Conservation (phyloP, 106 monocot genomes). For the Acorus gramineus region DNA sequence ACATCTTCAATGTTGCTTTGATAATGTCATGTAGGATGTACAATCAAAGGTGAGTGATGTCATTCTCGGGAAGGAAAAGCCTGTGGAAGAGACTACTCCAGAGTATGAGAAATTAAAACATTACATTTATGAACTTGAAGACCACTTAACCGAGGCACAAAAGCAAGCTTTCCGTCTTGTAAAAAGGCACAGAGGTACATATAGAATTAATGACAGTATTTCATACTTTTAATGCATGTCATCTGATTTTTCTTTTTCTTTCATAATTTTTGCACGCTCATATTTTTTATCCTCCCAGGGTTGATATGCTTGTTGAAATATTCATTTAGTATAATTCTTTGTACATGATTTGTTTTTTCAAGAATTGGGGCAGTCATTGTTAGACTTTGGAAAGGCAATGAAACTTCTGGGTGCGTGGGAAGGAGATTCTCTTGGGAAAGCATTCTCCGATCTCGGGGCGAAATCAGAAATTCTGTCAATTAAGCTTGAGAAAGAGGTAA, state of each 20-base stretch:
- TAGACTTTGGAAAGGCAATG: conserved; percentile 94
- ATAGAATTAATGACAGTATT: background rate
- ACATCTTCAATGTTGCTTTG: conserved; percentile 1
- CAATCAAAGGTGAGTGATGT: conserved; percentile 97
- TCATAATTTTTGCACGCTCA: too few relatives aligned
- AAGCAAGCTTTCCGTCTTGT: conserved; percentile 96
- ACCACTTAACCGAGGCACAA: conserved; percentile 87
- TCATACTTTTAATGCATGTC: background rate
- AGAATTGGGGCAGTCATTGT: conserved; percentile 88
- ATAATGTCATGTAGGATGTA: conserved; percentile 55
- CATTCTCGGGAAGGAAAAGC: conserved; percentile 96
- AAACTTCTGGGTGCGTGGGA: conserved; percentile 89
- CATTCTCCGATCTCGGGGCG: conserved; percentile 78
- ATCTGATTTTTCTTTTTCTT: background rate
- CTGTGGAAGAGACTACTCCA: conserved; percentile 81
- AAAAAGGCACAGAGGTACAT: conserved; percentile 79
- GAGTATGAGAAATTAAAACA: conserved; percentile 94
- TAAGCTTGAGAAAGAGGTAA: conserved; percentile 89
- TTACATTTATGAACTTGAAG: conserved; percentile 87
- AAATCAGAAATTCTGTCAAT: conserved; percentile 73
- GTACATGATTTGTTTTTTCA: background rate
- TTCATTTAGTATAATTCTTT: too few relatives aligned
- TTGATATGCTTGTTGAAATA: too few relatives aligned
- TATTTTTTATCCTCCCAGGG: too few relatives aligned
- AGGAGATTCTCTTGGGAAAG: conserved; percentile 80